Evolutionary conservation across 495 filamentous ascomycete genomes (phyloP), one percentile per base, ranked within the genome.

Genomic region (Podospora appendiculata): DNA sequence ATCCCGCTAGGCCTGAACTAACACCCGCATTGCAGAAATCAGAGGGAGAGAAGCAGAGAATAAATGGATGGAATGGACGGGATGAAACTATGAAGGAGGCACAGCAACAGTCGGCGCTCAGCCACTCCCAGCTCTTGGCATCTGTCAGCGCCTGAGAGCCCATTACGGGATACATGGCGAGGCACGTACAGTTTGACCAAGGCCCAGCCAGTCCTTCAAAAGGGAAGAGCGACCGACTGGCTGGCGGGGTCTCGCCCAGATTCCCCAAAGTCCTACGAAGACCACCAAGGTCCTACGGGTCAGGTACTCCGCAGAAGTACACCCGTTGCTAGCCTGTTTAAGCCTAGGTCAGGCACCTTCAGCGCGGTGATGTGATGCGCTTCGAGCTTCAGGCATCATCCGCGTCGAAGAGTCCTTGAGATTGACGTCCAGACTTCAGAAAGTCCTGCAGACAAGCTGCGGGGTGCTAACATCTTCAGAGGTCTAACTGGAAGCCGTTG

Each of bases 301-400:
- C 25, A 25, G 25, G 25, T 25, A 25, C 25, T 25, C 25, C 25
- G 25, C 25, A 25, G 25, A 25, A 25, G 25, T 25, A 25, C 5
- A 2, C 25, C 25, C 25, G 5, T 2, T 25, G 25, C 25, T 12
- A 41, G 42, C 57, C 50, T 14, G 8, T 57, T 62, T 52, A 1
- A 57, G 62, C 41, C 51, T 67, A 65, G 64, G 18, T 67, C 62
- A 61, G 64, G 64, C 64, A 65, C 62, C 52, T 53, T 48, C 48
- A 48, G 17, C 19, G 13, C 47, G 50, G 45, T 45, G 42, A 44
- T 47, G 51, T 40, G 52, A n/a, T 12, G 34, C 6, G 38, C n/a
- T n/a, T n/a, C n/a, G n/a, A n/a, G n/a, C n/a, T 54, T 59, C 52
- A 56, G 60, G 53, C 58, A 47, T 47, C 46, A 43, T 25, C 25